A percentile compares a stretch with the other conserved stretches of the same genome.
Conservation (phyloP, 2,329 filamentous ascomycete genomes). For the Endoconidiophora laricicola region DNA sequence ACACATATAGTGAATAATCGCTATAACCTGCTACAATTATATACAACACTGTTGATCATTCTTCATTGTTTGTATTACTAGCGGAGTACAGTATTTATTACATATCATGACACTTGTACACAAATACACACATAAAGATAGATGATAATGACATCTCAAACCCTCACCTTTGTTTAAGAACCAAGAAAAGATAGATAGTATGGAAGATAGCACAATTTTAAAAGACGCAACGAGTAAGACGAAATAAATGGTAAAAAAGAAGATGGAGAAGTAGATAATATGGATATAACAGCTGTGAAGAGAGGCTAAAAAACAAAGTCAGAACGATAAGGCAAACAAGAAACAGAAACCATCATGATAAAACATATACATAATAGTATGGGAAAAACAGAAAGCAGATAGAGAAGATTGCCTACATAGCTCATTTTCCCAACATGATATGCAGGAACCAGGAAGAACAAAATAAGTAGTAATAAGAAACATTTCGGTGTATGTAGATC, state of each 20-base stretch:
- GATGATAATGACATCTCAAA: not conserved
- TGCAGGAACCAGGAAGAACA: too few relatives aligned
- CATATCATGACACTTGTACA: not conserved
- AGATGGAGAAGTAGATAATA: conserved; percentile 16
- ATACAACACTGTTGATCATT: too few relatives aligned
- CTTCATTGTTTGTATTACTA: not conserved
- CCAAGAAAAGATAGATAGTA: not conserved
- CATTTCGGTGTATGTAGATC: too few relatives aligned
- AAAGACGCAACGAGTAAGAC: not conserved
- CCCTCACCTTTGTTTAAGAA: too few relatives aligned
- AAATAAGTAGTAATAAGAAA: too few relatives aligned
- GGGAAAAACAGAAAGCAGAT: conserved; percentile 2
- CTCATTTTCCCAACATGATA: too few relatives aligned
- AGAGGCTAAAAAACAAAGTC: conserved; percentile 15
- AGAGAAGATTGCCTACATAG: not conserved
- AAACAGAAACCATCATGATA: conserved; percentile 8
- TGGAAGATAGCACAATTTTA: not conserved
- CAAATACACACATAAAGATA: conserved; percentile 9
- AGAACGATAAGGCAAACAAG: conserved; percentile 3
- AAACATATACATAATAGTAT: too few relatives aligned
- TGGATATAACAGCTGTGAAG: not conserved
- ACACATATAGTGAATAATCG: too few relatives aligned
- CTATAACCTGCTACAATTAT: too few relatives aligned
- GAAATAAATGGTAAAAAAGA: conserved; percentile 14
- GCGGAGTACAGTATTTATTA: not conserved